Percentiles rank a stretch among this genome's conserved stretches.
Evolutionary conservation across 2,329 filamentous ascomycete species (phyloP).

Genomic region (Daldinia eschscholtzii): DNA sequence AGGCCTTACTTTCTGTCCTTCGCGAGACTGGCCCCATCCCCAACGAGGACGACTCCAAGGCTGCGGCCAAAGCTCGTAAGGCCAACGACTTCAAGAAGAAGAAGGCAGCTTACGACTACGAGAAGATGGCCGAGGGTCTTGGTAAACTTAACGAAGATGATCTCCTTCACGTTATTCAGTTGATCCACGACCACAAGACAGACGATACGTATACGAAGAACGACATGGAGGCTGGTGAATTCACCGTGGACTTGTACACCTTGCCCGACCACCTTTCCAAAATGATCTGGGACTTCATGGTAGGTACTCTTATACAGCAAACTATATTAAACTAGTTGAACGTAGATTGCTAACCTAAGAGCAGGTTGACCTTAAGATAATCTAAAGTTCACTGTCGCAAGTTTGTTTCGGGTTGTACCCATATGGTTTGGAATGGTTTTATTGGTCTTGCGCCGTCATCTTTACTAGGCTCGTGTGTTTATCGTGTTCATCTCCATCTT

Average conservation of each 20-base stretch:
- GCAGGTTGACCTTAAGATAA: constrained; percentile 50
- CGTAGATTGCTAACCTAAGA: constrained; percentile 15
- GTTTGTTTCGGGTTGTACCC: constrained; percentile 13
- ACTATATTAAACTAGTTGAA: background rate
- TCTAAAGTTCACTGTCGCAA: constrained; percentile 27
- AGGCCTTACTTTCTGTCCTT: constrained; percentile 82
- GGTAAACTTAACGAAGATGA: constrained; percentile 94
- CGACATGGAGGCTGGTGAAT: constrained; percentile 96
- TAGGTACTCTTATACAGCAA: constrained; percentile 50
- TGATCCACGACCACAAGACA: constrained; percentile 97
- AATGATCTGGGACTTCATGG: constrained; percentile 92
- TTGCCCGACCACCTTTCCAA: constrained; percentile 89
- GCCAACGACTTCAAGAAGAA: constrained; percentile 79
- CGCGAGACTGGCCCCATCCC: constrained; percentile 89
- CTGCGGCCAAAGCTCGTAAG: constrained; percentile 71
- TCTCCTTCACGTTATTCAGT: constrained; percentile 91
- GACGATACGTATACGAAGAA: constrained; percentile 97
- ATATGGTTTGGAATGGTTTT: constrained; percentile 11
- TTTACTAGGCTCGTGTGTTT: constrained; percentile 1
- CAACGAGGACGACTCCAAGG: constrained; percentile 74
- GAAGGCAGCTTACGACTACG: constrained; percentile 82
- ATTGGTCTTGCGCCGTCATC: constrained; percentile 16
- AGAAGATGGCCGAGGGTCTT: constrained; percentile 94
- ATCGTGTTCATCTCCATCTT: constrained; percentile 12
- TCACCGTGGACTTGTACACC: constrained; percentile 98